These are phyloP conservation scores for Silene uniflora DNA, from an alignment of 148 eudicot species.

Conservation along the genomic window DNA sequence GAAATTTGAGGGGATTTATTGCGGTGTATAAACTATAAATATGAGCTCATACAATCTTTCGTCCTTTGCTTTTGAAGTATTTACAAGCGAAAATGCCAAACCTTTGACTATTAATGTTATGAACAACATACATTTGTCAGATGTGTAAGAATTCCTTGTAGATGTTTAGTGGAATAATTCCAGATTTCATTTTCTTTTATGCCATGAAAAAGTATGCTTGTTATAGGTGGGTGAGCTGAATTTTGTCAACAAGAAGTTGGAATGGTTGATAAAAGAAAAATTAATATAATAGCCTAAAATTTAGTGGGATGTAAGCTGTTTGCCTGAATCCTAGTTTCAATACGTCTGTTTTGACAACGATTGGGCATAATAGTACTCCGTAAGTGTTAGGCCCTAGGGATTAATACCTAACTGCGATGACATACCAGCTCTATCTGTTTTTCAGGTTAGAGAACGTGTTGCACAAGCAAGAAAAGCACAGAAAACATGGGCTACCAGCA, in stretches of 20 bases:
- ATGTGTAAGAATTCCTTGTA: not conserved
- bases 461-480: conserved; percentile 90
- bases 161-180: not conserved
- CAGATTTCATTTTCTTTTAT: not conserved
- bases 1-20: conserved; percentile 1
- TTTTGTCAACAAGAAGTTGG: not conserved
- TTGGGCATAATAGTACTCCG: not conserved
- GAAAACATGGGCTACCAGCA: conserved; percentile 81
- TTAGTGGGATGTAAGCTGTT: not conserved
- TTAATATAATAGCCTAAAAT: not conserved
- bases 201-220: not conserved
- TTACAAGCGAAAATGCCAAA: not conserved
- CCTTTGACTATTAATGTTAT: not conserved
- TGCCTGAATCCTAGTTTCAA: not conserved
- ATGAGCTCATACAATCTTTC: not conserved
- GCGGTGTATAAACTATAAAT: not conserved
- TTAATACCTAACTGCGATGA: not conserved
- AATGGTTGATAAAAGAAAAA: not conserved
- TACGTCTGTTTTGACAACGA: not conserved
- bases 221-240: not conserved
- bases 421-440: conserved; percentile 12
- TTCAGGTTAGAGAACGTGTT: conserved; percentile 87
- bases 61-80: not conserved
- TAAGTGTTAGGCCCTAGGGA: not conserved
- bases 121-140: not conserved